A percentile compares a stretch with the other conserved stretches of the same genome.
Evolutionary conservation across 2,329 filamentous ascomycete genomes (phyloP).

Genomic region (Venturia pyrina): DNA sequence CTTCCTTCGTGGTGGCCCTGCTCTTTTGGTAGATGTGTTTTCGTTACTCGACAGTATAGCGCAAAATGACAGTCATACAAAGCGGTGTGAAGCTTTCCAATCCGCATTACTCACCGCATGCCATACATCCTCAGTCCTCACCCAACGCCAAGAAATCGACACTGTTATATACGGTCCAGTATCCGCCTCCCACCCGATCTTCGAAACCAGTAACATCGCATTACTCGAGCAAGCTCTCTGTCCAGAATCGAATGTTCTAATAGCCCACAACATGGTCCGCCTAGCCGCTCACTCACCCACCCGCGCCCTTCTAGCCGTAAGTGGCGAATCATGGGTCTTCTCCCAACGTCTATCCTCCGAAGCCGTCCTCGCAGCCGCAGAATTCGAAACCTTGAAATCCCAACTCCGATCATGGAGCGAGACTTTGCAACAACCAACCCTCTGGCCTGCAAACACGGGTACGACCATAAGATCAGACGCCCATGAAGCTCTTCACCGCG

Average conservation of each 20-base stretch:
- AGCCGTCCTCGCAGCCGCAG: conserved; percentile 21
- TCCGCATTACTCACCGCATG: conserved; percentile 28
- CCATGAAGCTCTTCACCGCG: not conserved
- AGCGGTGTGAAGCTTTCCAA: conserved; percentile 22
- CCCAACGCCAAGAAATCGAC: conserved; percentile 7
- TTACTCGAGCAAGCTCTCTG: conserved; percentile 18
- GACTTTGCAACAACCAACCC: not conserved
- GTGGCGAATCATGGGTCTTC: conserved; percentile 36
- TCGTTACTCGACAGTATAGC: conserved; percentile 3
- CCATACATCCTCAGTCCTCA: conserved; percentile 16
- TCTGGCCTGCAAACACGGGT: not conserved
- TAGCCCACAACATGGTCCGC: conserved; percentile 24
- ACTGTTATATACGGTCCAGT: conserved; percentile 17
- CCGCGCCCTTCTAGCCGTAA: conserved; percentile 32
- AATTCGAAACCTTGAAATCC: conserved; percentile 24
- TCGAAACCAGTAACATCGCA: conserved; percentile 17
- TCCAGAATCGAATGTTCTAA: conserved; percentile 19
- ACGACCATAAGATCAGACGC: not conserved
- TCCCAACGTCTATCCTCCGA: conserved; percentile 32
- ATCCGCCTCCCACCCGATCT: conserved; percentile 15
- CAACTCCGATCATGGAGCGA: conserved; percentile 28
- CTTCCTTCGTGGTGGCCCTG: not conserved
- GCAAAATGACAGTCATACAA: conserved; percentile 8
- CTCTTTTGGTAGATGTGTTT: not conserved
- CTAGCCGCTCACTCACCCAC: conserved; percentile 30